Evolutionary conservation across 805 yeast species (phyloP), one percentile per base, ranked within the genome.

Genomic region (Phaffomyces thermotolerans): DNA sequence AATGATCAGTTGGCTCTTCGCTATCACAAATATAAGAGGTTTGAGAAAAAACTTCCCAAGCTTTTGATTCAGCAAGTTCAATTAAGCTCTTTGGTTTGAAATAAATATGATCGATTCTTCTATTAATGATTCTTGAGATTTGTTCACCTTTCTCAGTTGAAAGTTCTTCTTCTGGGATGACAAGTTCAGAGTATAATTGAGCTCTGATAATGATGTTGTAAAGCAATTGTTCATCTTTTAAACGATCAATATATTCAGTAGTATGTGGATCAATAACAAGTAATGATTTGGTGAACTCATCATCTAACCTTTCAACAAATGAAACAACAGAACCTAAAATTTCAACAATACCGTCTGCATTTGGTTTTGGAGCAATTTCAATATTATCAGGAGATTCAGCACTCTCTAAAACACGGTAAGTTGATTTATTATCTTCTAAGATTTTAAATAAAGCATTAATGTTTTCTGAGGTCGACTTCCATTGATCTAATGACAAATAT

Each of bases 221-320:
- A 43, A 93, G 72, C 33, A 67, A 67, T 49, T 80, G 73, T 69
- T 93, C 99, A 65, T 90, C 96, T 65, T 82, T 83, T 60, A 93
- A 76, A 64, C 98, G 79, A 53, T 83, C 85, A 53, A 93, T 76
- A 65, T 91, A 93, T 65, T 93, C 99, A 45, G 87, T 81, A 22
- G 97, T 84, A 63, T 93, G 97, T 37, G 97, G 96, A 65, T 93
- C 98, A 57, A 88, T 81, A 53, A 78, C 78, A 62, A 90, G 89
- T 57, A 93, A 75, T 38, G 95, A 87, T 54, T 83, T 80, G 49
- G 85, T 84, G 58, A 90, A 83, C 69, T 93, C 99, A 59, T 91
- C 98, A 61, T 89, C 96, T 50, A 93, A 75, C 65, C 97, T 82
- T 70, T 91, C 99, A 49, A 91, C 84, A 47, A 85, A 77, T 8